Evolutionary conservation across 305 asterid genomes (phyloP).

Genomic region (Striga hermonthica): DNA sequence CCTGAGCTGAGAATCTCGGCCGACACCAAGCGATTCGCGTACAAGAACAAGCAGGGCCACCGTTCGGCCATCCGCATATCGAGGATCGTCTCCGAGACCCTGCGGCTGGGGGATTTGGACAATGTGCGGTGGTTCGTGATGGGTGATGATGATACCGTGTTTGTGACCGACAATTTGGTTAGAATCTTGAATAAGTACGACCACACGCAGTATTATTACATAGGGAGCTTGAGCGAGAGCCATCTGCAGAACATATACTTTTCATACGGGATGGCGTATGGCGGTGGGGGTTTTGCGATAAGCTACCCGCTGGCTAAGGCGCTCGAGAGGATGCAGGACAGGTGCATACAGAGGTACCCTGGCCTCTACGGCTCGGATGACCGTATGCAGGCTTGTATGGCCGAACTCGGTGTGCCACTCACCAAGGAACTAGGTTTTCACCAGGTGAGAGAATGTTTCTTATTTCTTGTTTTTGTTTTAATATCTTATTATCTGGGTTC

Average conservation of each 20-base stretch:
- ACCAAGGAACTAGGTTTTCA: conserved; percentile 93
- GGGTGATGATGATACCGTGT: conserved; percentile 96
- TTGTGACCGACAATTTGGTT: conserved; percentile 76
- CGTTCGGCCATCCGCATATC: conserved; percentile 88
- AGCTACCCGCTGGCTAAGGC: conserved; percentile 87
- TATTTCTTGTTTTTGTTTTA: background rate
- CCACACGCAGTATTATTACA: conserved; percentile 78
- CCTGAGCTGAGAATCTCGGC: conserved; percentile 74
- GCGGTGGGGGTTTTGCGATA: conserved; percentile 95
- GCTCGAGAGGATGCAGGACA: conserved; percentile 79
- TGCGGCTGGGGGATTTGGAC: conserved; percentile 56
- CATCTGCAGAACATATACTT: conserved; percentile 90
- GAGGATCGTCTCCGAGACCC: conserved; percentile 78
- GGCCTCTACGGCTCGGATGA: conserved; percentile 92
- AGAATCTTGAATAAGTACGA: conserved; percentile 80
- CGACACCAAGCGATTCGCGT: conserved; percentile 61
- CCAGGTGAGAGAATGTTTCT: conserved; percentile 49
- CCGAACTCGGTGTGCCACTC: conserved; percentile 95
- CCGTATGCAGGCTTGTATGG: conserved; percentile 97
- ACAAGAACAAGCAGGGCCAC: conserved; percentile 76
- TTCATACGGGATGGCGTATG: conserved; percentile 88
- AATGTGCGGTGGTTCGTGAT: conserved; percentile 91
- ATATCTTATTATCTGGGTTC: background rate
- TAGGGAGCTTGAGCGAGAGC: conserved; percentile 84
- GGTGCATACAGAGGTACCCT: conserved; percentile 87